These are phyloP conservation scores for Penicillium manginii DNA, from an alignment of 495 filamentous ascomycete species.

Conservation along the genomic window DNA sequence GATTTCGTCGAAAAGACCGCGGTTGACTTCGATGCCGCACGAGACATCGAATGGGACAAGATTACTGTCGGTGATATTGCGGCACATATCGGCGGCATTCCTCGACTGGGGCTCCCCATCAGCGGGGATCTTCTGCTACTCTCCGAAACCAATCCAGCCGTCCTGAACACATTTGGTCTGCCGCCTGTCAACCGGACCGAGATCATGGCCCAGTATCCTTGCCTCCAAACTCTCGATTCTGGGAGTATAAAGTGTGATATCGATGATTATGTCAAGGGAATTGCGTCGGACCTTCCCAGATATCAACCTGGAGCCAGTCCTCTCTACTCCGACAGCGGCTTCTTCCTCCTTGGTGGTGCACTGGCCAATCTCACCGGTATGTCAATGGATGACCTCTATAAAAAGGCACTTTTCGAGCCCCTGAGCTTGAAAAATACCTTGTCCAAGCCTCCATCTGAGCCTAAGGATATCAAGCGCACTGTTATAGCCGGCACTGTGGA, in stretches of 20 bases:
- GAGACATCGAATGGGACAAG: constrained; percentile 45
- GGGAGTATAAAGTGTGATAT: neutral
- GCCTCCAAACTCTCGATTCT: constrained; percentile 3
- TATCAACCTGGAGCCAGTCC: constrained; percentile 52
- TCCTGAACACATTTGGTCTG: constrained; percentile 28
- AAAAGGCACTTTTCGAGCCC: constrained; percentile 47
- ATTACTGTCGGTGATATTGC: constrained; percentile 49
- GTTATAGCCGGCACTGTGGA: constrained; percentile 28
- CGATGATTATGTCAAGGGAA: constrained; percentile 22
- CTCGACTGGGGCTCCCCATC: constrained; percentile 40
- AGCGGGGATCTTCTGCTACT: constrained; percentile 9
- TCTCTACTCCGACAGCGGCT: constrained; percentile 61
- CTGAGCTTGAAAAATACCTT: constrained; percentile 48
- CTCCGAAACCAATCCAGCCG: constrained; percentile 16
- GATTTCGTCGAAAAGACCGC: constrained; percentile 25
- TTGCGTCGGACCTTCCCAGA: constrained; percentile 38
- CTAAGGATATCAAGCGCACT: constrained; percentile 10
- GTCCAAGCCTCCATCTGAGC: constrained; percentile 37
- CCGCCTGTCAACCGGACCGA: constrained; percentile 36
- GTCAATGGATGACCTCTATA: constrained; percentile 45
- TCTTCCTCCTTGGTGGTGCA: constrained; percentile 55
- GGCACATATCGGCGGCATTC: constrained; percentile 43
- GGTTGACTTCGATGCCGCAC: constrained; percentile 12
- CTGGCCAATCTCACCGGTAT: constrained; percentile 57
- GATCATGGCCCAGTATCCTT: constrained; percentile 23